These are phyloP conservation scores for Cercophora sp. DNA, from an alignment of 495 filamentous ascomycete species.

Conservation along the genomic window DNA sequence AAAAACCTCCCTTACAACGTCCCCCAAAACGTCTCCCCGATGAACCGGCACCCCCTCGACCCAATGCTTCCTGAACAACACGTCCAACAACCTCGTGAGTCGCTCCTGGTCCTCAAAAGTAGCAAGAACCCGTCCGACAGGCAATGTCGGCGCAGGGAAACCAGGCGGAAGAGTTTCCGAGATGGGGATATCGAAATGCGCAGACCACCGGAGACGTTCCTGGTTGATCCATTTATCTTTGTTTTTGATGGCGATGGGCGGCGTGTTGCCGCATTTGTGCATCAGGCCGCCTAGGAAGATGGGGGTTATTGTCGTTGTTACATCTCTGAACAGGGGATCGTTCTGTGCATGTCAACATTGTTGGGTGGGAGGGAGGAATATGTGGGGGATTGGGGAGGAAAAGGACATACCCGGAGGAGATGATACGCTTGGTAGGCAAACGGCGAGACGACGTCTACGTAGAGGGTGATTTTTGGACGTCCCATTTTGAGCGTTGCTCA, in stretches of 20 bases:
- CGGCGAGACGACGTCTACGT: conserved; percentile 65
- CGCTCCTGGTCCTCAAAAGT: conserved; percentile 30
- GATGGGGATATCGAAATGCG: conserved; percentile 59
- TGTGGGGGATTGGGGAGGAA: not conserved
- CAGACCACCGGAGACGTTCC: conserved; percentile 61
- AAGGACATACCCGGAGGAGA: conserved; percentile 51
- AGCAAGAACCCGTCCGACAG: conserved; percentile 42
- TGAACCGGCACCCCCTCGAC: conserved; percentile 46
- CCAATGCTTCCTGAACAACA: conserved; percentile 58
- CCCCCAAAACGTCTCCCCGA: conserved; percentile 45
- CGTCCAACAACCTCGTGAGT: conserved; percentile 43
- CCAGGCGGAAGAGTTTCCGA: conserved; percentile 42
- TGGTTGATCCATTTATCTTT: conserved; percentile 60
- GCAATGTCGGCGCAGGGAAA: conserved; percentile 57
- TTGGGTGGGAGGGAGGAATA: not conserved
- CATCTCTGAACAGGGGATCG: conserved; percentile 55
- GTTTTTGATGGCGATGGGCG: conserved; percentile 70
- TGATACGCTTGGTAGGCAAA: conserved; percentile 69
- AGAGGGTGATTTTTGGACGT: conserved; percentile 59
- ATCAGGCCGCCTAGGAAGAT: conserved; percentile 69
- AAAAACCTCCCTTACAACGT: conserved; percentile 46
- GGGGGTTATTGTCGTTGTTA: conserved; percentile 60
- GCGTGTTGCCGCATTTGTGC: conserved; percentile 58
- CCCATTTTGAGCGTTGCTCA: conserved; percentile 10
- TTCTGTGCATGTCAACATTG: conserved; percentile 40